Conservation (phyloP, 192 early-diverging fungal genomes). For the Podila epicladia region DNA sequence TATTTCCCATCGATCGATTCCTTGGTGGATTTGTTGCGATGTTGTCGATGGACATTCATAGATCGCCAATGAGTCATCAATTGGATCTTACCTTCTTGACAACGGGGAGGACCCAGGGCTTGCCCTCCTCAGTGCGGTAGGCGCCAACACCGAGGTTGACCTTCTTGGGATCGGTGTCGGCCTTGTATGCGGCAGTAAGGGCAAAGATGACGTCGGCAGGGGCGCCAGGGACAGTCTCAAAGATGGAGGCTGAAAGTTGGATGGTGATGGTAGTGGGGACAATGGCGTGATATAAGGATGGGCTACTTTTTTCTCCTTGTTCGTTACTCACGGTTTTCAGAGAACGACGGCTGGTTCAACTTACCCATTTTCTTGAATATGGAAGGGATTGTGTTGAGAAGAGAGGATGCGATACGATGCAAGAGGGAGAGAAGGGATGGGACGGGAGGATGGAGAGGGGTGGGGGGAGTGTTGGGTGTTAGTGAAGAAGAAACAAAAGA, state of each 20-base stretch:
- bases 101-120: slow-evolving; percentile 96
- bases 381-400: background rate
- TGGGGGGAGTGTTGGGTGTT: no score
- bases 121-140: slow-evolving; percentile 90
- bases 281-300: background rate
- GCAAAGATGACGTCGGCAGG: slow-evolving; percentile 93
- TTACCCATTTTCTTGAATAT: background rate
- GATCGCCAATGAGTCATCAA: background rate
- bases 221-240: slow-evolving; percentile 64
- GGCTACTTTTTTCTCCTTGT: background rate
- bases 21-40: background rate
- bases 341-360: background rate
- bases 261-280: background rate
- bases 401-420: background rate
- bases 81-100: slow-evolving; percentile 79
- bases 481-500: no score
- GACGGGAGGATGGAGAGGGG: background rate
- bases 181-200: slow-evolving; percentile 84
- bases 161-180: slow-evolving; percentile 81
- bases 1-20: background rate
- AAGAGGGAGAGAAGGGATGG: background rate
- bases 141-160: slow-evolving; percentile 97
- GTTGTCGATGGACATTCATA: background rate
- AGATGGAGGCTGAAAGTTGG: slow-evolving; percentile 53
- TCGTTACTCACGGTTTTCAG: background rate